A percentile compares a stretch with the other conserved stretches of the same genome.
Conservation (phyloP, 225 moss, liverwort and hornwort species). For the Bryoerythrophyllum caledonicum region DNA sequence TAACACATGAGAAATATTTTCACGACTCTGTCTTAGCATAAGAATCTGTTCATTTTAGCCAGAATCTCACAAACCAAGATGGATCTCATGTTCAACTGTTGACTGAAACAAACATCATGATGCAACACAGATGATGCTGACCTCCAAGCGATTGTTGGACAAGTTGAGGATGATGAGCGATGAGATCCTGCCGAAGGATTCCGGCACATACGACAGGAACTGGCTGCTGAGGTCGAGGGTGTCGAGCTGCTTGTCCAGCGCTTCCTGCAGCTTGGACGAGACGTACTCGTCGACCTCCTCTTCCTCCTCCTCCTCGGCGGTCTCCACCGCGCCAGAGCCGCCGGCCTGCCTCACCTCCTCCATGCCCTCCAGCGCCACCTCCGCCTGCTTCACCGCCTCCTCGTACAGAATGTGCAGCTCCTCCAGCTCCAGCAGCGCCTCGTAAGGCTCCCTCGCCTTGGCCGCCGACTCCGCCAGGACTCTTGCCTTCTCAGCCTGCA, state of each 20-base stretch:
- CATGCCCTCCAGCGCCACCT: constrained; percentile 37
- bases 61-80: background rate
- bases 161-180: constrained; percentile 46
- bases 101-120: background rate
- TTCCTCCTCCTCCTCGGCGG: constrained; percentile 4
- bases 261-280: constrained; percentile 43
- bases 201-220: constrained; percentile 46
- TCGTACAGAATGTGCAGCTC: constrained; percentile 53
- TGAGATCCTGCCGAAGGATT: constrained; percentile 50
- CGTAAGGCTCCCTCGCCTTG: constrained; percentile 33
- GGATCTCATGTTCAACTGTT: background rate
- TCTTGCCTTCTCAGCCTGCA: constrained; percentile 39
- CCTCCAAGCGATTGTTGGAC: constrained; percentile 66
- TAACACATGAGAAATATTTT: too few species aligned
- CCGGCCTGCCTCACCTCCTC: constrained; percentile 17
- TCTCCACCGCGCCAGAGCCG: background rate
- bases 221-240: constrained; percentile 54
- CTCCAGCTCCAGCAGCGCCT: constrained; percentile 46
- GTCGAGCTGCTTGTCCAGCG: constrained; percentile 39
- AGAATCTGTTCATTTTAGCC: too few species aligned
- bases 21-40: too few species aligned
- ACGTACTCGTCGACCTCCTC: constrained; percentile 49
- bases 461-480: constrained; percentile 34
- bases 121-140: constrained; percentile 13
- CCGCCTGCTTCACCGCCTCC: constrained; percentile 49